Percentiles rank a stretch among this genome's conserved stretches.
phyloP scores from a whole-genome alignment of 148 eudicot species.

The Rhododendron simsii region DNA sequence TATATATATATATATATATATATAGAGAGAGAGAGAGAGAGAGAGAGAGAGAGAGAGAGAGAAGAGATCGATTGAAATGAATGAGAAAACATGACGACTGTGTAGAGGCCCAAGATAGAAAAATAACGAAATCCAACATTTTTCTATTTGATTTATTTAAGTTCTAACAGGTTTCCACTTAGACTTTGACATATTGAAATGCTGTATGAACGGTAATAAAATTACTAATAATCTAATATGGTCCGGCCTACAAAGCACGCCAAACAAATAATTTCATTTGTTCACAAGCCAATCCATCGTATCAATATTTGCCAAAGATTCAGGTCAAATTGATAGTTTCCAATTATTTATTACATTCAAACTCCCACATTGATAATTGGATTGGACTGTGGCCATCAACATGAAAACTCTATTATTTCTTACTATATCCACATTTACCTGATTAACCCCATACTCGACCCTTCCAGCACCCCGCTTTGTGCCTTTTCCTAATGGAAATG shows the following conservation, averaged over 20 bases:
- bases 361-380: not conserved
- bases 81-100: not conserved
- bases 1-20: too few species aligned
- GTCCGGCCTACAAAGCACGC: not conserved
- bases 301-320: not conserved
- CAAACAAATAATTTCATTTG: not conserved
- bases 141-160: too few species aligned
- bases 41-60: not conserved
- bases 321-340: not conserved
- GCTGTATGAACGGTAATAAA: not conserved
- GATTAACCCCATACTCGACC: not conserved
- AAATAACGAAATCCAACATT: not conserved
- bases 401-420: not conserved
- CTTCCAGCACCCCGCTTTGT: not conserved
- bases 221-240: not conserved
- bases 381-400: not conserved
- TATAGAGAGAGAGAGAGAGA: too few species aligned
- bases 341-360: not conserved
- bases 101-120: not conserved
- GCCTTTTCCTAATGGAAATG: not conserved
- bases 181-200: not conserved
- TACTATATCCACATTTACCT: not conserved
- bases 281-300: not conserved
- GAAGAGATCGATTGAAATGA: not conserved
- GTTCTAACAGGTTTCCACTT: not conserved